A percentile compares a stretch with the other conserved stretches of the same genome.
These are phyloP conservation scores for Fusarium subtropicale DNA, from an alignment of 2,329 filamentous ascomycete species.

Conservation along the genomic window DNA sequence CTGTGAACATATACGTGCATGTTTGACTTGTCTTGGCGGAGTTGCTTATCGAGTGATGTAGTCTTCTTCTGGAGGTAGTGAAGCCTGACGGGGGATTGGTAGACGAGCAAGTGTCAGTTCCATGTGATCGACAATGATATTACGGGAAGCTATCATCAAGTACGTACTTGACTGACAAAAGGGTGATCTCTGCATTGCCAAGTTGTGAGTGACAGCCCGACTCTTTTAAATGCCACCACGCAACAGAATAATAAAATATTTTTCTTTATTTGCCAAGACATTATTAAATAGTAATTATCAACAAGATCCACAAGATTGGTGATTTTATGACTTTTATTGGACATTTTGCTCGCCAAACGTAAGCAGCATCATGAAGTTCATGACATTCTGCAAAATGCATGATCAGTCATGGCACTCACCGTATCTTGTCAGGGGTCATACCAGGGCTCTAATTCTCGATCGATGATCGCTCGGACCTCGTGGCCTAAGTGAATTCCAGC, in stretches of 20 bases:
- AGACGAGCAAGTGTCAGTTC: slow-evolving; percentile 4
- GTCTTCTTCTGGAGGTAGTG: slow-evolving; percentile 39
- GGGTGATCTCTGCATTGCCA: not conserved
- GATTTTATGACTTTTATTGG: slow-evolving; percentile 32
- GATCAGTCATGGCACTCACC: slow-evolving; percentile 30
- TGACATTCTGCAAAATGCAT: slow-evolving; percentile 41
- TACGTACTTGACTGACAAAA: not conserved
- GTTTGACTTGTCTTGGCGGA: not conserved
- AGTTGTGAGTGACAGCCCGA: not conserved
- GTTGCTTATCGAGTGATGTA: not conserved
- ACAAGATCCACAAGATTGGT: slow-evolving; percentile 12
- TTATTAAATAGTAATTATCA: slow-evolving; percentile 18
- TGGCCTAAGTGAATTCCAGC: not conserved
- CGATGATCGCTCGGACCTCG: not conserved
- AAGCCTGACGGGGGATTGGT: slow-evolving; percentile 24
- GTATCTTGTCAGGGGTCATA: slow-evolving; percentile 23
- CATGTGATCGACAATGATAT: slow-evolving; percentile 5
- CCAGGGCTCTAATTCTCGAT: slow-evolving; percentile 4
- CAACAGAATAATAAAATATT: not conserved
- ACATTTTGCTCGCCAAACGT: slow-evolving; percentile 24
- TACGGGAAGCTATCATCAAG: slow-evolving; percentile 5
- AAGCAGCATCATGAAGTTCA: slow-evolving; percentile 36
- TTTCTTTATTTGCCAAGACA: slow-evolving; percentile 21
- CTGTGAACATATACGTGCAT: slow-evolving; percentile 42
- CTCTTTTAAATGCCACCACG: slow-evolving; percentile 10